A percentile compares a stretch with the other conserved stretches of the same genome.
Conservation (phyloP, 352 stramenopile species). For the Phytophthora syringae region DNA sequence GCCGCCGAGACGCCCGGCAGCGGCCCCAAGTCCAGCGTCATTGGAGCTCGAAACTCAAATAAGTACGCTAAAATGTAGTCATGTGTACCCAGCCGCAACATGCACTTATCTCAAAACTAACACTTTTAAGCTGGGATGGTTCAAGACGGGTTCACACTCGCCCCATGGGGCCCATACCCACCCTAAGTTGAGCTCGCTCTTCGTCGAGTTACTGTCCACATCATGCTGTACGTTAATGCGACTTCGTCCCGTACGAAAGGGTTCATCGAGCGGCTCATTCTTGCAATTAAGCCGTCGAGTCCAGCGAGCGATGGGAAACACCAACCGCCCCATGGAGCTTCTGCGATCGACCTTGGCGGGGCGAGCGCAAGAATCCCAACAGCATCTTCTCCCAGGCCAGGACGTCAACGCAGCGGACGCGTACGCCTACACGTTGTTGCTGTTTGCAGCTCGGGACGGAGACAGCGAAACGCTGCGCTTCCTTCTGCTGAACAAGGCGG, state of each 20-base stretch:
- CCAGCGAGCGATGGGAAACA: constrained; percentile 24
- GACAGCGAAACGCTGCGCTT: constrained; percentile 22
- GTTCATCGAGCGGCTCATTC: constrained; percentile 11
- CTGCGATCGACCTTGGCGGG: neutral
- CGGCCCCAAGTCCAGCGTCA: constrained; percentile 10
- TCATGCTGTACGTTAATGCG: constrained; percentile 2
- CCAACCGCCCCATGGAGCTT: neutral
- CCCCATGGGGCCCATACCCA: constrained; percentile 13
- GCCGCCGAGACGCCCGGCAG: constrained; percentile 27
- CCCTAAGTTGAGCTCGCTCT: constrained; percentile 5
- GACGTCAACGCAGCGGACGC: constrained; percentile 17
- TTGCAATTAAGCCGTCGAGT: constrained; percentile 3
- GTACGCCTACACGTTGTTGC: constrained; percentile 21
- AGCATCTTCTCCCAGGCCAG: constrained; percentile 1
- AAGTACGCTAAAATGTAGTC: neutral
- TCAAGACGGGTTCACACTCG: neutral
- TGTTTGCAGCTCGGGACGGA: constrained; percentile 28
- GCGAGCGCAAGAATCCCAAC: constrained; percentile 8
- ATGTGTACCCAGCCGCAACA: constrained; percentile 7
- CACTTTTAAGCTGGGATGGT: too few relatives aligned
- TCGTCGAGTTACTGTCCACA: constrained; percentile 1
- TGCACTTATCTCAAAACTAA: too few relatives aligned
- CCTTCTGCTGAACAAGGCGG: constrained; percentile 24
- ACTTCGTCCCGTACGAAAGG: neutral
- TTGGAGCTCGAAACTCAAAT: too few relatives aligned